Evolutionary conservation across 2,329 filamentous ascomycete genomes (phyloP), one percentile per base, ranked within the genome.

Genomic region (Epicoccum sorghinum): DNA sequence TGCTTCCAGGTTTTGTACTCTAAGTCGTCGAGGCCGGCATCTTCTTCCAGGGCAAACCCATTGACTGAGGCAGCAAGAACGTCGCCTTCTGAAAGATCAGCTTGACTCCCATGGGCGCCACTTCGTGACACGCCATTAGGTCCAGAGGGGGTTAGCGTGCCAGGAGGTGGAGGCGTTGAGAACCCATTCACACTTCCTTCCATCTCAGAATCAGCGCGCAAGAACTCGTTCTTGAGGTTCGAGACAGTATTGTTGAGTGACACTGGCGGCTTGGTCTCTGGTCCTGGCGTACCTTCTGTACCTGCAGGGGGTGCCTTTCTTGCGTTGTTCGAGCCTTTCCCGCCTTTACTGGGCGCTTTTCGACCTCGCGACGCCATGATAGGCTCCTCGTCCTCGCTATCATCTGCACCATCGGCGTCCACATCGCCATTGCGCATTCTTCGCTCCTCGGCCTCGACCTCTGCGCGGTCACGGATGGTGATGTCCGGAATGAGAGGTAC

Each of bases 1-100:
- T 98, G 93, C 78, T 98, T 99, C 95, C 96, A 99, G 32, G 95
- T 90, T 73, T 96, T 96, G 78, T 95, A 96, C 70, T 97, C 93
- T 2, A 84, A 78, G 54, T 98, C 93, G 65, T 98, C 93, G 64
- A 96, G 86, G 62, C 91, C 91, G 10, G 85, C 83, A 63, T 96
- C 90, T 64, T 96, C 89, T 46, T 88, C 85, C 18, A 89, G 70
- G 0, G 83, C 80, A 71, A 89, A 82, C 22, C 86, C 87, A 61
- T 86, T 88, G 35, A 91, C 79, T 2, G 87, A 88, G 5, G 88
- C 84, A n/a, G 76, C 78, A 32, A 80, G 75, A 0, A 85, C 89
- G 70, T 98, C 95, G 30, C 95, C 86, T 53, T 99, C 95, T 84
- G 96, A 95, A 23, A 85, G 82, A 76, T 97, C 91, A 30, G 82